Evolutionary conservation across 164 flowering plant genomes (phyloP), one percentile per base, ranked within the genome.

Genomic region (Aristolochia californica): DNA sequence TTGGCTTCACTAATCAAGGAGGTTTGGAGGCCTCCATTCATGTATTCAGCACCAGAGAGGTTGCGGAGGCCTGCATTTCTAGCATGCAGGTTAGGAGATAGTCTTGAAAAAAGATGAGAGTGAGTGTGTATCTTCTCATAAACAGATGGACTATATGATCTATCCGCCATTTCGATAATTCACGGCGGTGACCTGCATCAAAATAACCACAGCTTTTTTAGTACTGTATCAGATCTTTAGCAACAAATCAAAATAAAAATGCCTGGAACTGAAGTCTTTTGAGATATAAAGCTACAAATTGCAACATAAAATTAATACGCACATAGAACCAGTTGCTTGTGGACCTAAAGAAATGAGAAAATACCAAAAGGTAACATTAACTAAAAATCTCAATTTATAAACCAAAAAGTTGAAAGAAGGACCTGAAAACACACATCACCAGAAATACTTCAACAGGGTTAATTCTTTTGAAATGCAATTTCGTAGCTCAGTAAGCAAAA

Each of bases 81-180:
- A n/a, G n/a, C n/a, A n/a, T n/a, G n/a, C n/a, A n/a, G n/a, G 38
- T 62, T 65, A 18, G 81, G 80, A 38, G 87, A 79, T 54, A 81
- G 49, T 50, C 54, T 68, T 15, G 85, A 74, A 28, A 76, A 47
- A 50, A 83, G 72, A 54, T 63, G 62, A 26, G 88, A 80, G 47
- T 77, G 75, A 53, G 78, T 74, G 53, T 66, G 65, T 24, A 83
- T 57, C 59, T 74, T 82, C 48, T 75, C 72, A 49, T 71, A 58
- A 9, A 80, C 51, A 14, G 84, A 78, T 66, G 83, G 81, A 75
- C 69, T 63, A 38, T 45, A 58, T 13, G 66, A 64, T 66, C 77
- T 75, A 72, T 82, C 87, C 12, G 64, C 81, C 88, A 84, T 87
- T 51, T 61, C 78, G 63, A 57, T 14, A 44, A n/a, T n/a, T n/a